These are phyloP conservation scores for Calonectria pauciramosa DNA, from an alignment of 2,329 filamentous ascomycete genomes.

Conservation along the genomic window DNA sequence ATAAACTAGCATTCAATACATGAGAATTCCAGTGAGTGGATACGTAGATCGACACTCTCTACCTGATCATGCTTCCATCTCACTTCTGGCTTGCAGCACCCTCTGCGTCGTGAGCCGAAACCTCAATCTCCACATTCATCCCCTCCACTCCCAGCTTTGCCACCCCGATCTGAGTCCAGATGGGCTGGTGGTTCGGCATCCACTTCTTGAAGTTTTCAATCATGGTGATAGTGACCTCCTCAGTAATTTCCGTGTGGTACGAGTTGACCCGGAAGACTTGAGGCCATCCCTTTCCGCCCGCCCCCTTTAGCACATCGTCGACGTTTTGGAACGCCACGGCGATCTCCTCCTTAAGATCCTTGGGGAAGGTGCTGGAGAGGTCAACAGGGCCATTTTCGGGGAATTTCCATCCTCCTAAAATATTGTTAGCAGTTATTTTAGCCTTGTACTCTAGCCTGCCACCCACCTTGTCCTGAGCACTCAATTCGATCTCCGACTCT, in stretches of 20 bases:
- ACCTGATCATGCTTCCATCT: not conserved
- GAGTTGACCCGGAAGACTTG: constrained; percentile 64
- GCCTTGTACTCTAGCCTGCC: not conserved
- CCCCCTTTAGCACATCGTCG: constrained; percentile 60
- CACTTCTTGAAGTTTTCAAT: constrained; percentile 60
- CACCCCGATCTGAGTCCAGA: constrained; percentile 67
- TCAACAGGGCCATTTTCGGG: not conserved
- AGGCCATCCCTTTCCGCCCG: constrained; percentile 66
- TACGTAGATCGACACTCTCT: not conserved
- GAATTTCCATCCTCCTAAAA: constrained; percentile 48
- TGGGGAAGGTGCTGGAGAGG: constrained; percentile 47
- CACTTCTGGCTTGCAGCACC: not conserved
- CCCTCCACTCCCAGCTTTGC: constrained; percentile 57
- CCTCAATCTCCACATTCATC: constrained; percentile 71
- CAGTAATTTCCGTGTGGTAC: constrained; percentile 58
- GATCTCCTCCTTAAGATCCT: constrained; percentile 57
- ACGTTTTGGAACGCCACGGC: constrained; percentile 68
- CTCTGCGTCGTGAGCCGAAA: constrained; percentile 52
- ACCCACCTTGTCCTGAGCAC: constrained; percentile 60
- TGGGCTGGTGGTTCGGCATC: constrained; percentile 63
- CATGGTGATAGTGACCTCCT: constrained; percentile 55
- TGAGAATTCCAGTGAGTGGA: not conserved
- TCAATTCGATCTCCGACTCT: constrained; percentile 63
- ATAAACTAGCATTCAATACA: not conserved
- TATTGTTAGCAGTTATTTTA: not conserved